These are phyloP conservation scores for Apiospora phragmitis DNA, from an alignment of 2,329 filamentous ascomycete genomes.

Conservation along the genomic window DNA sequence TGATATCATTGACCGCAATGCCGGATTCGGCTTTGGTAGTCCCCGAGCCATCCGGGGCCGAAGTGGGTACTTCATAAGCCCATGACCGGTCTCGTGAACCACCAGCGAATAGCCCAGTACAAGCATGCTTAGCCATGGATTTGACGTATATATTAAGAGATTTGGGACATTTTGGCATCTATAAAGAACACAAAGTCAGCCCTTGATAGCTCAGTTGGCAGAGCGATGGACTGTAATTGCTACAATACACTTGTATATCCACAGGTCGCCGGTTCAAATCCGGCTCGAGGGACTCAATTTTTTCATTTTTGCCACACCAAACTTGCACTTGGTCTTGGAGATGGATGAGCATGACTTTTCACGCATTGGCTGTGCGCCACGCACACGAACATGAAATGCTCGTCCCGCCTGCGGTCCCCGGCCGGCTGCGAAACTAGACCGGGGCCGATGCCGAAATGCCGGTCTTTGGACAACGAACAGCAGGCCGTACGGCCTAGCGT, in stretches of 20 bases:
- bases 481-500: no score
- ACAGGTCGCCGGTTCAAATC: slow-evolving; percentile 9
- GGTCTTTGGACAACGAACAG: no score
- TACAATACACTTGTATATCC: slow-evolving; percentile 6
- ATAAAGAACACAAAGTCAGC: not conserved
- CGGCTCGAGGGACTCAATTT: not conserved
- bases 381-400: no score
- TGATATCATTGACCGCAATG: not conserved
- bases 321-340: no score
- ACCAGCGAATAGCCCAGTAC: not conserved
- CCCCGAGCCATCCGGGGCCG: not conserved
- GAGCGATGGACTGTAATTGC: slow-evolving; percentile 7
- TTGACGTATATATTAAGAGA: no score
- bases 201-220: slow-evolving; percentile 8
- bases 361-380: no score
- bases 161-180: no score
- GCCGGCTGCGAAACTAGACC: no score
- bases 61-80: not conserved
- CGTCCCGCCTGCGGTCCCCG: no score
- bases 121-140: not conserved
- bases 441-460: no score
- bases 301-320: not conserved
- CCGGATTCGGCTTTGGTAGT: not conserved
- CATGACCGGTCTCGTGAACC: not conserved
- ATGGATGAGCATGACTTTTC: no score